Conservation (phyloP, 2,329 filamentous ascomycete species). For the Clonostachys solani region DNA sequence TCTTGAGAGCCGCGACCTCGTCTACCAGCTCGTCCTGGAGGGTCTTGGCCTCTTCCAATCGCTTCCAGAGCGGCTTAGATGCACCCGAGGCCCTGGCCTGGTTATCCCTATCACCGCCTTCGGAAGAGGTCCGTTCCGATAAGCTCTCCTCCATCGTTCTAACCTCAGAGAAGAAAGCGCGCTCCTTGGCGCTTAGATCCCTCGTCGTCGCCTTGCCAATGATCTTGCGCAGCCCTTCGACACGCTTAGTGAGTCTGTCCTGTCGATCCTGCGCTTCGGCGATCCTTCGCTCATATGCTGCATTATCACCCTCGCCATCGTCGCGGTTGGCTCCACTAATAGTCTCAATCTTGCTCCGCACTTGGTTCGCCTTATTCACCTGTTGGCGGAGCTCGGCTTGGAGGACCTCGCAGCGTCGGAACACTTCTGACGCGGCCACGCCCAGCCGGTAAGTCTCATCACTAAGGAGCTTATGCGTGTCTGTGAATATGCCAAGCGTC, state of each 20-base stretch:
- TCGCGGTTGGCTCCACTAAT: constrained; percentile 45
- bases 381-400: constrained; percentile 66
- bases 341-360: constrained; percentile 61
- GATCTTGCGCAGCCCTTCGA: constrained; percentile 51
- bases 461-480: constrained; percentile 67
- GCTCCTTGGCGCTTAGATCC: constrained; percentile 39
- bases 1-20: constrained; percentile 42
- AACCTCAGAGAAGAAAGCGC: constrained; percentile 39
- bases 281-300: constrained; percentile 56
- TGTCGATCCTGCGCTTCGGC: constrained; percentile 50
- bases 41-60: constrained; percentile 51
- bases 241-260: constrained; percentile 48
- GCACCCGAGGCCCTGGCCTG: constrained; percentile 13
- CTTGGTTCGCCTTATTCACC: constrained; percentile 59
- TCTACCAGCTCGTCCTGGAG: constrained; percentile 47
- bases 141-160: constrained; percentile 51
- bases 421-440: constrained; percentile 67
- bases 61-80: constrained; percentile 48
- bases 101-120: not conserved
- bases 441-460: constrained; percentile 67
- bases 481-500: constrained; percentile 67
- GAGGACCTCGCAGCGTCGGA: constrained; percentile 64
- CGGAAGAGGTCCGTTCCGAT: not conserved
- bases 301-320: constrained; percentile 46
- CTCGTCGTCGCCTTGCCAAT: constrained; percentile 34